Conservation (phyloP, 2,329 filamentous ascomycete genomes). For the Myriangium duriaei region DNA sequence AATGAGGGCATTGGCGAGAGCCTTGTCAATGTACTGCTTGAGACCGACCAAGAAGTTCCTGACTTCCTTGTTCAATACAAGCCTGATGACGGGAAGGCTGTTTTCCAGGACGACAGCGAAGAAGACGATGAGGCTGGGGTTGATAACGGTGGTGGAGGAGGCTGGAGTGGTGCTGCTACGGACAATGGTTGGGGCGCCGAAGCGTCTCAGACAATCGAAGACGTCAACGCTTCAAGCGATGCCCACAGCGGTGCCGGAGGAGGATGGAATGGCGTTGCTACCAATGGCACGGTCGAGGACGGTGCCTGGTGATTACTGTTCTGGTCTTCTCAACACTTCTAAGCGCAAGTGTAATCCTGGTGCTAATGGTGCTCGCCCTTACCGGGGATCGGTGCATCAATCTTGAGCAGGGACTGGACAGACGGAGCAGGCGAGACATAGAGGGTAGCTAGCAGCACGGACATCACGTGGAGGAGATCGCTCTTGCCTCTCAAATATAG, state of each 20-base stretch:
- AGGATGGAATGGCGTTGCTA: not conserved
- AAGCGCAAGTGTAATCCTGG: too few relatives aligned
- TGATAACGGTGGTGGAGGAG: constrained; percentile 13
- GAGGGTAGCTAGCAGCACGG: too few relatives aligned
- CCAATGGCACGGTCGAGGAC: too few relatives aligned
- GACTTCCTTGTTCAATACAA: constrained; percentile 62
- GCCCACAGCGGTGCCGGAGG: not conserved
- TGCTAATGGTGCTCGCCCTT: too few relatives aligned
- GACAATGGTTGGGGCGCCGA: constrained; percentile 11
- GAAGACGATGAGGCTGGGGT: constrained; percentile 24
- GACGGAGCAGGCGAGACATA: too few relatives aligned
- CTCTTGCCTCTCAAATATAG: too few relatives aligned
- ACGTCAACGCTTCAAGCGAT: not conserved
- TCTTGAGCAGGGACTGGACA: too few relatives aligned
- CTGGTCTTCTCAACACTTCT: too few relatives aligned
- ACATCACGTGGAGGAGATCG: too few relatives aligned
- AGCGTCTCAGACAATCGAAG: not conserved
- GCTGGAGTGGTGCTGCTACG: constrained; percentile 9
- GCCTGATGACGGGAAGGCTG: constrained; percentile 41
- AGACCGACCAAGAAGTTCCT: constrained; percentile 65
- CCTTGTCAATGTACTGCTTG: constrained; percentile 69
- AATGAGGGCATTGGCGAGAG: constrained; percentile 62
- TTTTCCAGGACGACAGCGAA: constrained; percentile 44
- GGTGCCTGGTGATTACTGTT: too few relatives aligned
- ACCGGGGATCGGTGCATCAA: too few relatives aligned